Evolutionary conservation across 208 protist genomes (phyloP).

Genomic region (Leishmania gerbilli): DNA sequence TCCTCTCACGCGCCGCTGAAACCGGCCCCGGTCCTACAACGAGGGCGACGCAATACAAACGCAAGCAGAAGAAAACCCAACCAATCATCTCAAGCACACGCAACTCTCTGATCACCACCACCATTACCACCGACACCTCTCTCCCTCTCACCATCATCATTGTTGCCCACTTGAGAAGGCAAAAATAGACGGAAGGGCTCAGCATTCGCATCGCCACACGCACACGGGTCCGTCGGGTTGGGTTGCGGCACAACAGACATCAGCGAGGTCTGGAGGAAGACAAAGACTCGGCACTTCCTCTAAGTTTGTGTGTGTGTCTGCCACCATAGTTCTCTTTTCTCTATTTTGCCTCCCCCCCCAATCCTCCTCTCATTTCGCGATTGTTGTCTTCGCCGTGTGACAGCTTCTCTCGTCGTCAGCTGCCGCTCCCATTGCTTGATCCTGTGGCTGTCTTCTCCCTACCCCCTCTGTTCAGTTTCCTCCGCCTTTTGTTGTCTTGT

Average conservation of each 20-base stretch:
- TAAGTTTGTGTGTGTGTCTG: not conserved
- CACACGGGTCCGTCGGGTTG: not conserved
- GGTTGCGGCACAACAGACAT: not conserved
- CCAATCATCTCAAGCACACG: not conserved
- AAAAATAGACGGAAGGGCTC: not conserved
- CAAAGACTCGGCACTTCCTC: not conserved
- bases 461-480: not conserved
- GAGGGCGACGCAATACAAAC: not conserved
- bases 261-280: not conserved
- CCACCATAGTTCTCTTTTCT: not conserved
- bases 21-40: not conserved
- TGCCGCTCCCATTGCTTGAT: not conserved
- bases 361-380: not conserved
- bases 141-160: not conserved
- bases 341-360: too few relatives aligned
- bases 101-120: not conserved
- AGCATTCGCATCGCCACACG: not conserved
- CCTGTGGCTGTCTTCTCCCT: not conserved
- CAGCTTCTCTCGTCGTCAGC: not conserved
- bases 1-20: not conserved
- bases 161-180: not conserved
- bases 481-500: not conserved
- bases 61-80: not conserved
- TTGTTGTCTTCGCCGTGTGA: not conserved
- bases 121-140: not conserved